Conservation (phyloP, 192 early-diverging fungal species). For the Dissophora globulifera region DNA sequence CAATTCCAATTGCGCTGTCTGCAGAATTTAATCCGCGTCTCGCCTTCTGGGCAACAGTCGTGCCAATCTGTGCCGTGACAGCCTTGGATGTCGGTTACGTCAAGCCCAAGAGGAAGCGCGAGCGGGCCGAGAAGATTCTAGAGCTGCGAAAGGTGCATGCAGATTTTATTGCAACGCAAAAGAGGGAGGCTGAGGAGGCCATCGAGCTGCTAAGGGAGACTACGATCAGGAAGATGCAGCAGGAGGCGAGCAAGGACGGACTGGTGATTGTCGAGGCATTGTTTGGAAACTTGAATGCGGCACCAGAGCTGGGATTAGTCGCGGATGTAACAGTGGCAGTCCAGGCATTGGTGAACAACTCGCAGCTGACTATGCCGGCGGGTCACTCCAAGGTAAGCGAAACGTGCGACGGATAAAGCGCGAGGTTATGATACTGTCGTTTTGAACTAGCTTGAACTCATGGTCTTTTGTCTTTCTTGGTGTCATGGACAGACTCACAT, state of each 20-base stretch:
- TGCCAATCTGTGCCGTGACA: slow-evolving; percentile 65
- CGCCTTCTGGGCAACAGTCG: slow-evolving; percentile 60
- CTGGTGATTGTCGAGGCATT: slow-evolving; percentile 87
- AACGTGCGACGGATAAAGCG: neutral
- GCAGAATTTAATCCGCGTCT: slow-evolving; percentile 64
- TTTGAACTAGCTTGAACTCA: too few species aligned
- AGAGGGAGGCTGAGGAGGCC: slow-evolving; percentile 84
- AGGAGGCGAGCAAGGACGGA: slow-evolving; percentile 74
- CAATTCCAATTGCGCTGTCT: slow-evolving; percentile 73
- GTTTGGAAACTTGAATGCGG: slow-evolving; percentile 81
- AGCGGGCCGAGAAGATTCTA: slow-evolving; percentile 55
- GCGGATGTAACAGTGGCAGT: slow-evolving; percentile 90
- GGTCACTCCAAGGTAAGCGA: slow-evolving; percentile 83
- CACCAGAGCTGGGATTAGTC: slow-evolving; percentile 35
- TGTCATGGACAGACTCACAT: slow-evolving; percentile 71
- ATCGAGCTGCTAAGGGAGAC: slow-evolving; percentile 74
- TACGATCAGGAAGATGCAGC: slow-evolving; percentile 72
- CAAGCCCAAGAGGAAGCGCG: slow-evolving; percentile 66
- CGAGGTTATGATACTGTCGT: too few species aligned
- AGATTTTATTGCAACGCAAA: slow-evolving; percentile 69
- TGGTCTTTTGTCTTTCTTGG: slow-evolving; percentile 4
- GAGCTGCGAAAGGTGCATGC: slow-evolving; percentile 71
- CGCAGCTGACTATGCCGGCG: slow-evolving; percentile 88
- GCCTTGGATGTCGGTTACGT: slow-evolving; percentile 69
- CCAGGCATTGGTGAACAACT: slow-evolving; percentile 84